Percentiles rank a stretch among this genome's conserved stretches.
Conservation (phyloP, 768 basidiomycete genomes). For the Pleurotus eryngii region DNA sequence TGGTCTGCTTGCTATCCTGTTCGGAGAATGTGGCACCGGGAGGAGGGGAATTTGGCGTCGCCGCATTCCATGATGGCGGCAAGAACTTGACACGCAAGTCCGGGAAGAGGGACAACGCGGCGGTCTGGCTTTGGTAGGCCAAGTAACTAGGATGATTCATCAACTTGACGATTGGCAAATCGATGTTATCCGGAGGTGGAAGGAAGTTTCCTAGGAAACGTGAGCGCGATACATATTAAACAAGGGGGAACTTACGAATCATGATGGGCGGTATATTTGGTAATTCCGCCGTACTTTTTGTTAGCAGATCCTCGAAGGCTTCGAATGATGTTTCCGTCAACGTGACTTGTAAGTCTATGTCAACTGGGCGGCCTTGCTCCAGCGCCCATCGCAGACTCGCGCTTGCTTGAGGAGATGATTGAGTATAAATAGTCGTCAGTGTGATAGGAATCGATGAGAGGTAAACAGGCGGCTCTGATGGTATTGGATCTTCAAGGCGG, state of each 20-base stretch:
- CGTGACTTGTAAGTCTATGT: constrained; percentile 62
- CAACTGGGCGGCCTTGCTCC: constrained; percentile 57
- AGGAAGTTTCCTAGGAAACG: constrained; percentile 65
- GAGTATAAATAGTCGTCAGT: constrained; percentile 55
- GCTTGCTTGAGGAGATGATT: constrained; percentile 44
- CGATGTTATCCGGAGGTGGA: constrained; percentile 73
- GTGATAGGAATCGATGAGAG: constrained; percentile 43
- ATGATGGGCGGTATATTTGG: constrained; percentile 54
- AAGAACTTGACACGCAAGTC: constrained; percentile 69
- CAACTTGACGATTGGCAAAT: constrained; percentile 71
- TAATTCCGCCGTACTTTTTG: constrained; percentile 52
- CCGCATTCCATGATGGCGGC: constrained; percentile 71
- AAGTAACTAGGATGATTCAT: constrained; percentile 75
- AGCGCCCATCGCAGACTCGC: constrained; percentile 67
- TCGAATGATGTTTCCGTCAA: constrained; percentile 54
- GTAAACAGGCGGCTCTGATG: constrained; percentile 34
- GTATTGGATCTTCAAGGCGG: constrained; percentile 44
- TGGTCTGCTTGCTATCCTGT: constrained; percentile 38
- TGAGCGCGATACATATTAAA: constrained; percentile 3
- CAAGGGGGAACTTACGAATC: constrained; percentile 46
- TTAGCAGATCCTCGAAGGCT: constrained; percentile 66
- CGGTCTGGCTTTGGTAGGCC: constrained; percentile 68
- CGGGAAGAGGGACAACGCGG: constrained; percentile 73
- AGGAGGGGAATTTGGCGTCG: constrained; percentile 46
- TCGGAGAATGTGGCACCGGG: background rate